Evolutionary conservation across 2,329 filamentous ascomycete genomes (phyloP).

Genomic region (Whalleya microplaca): DNA sequence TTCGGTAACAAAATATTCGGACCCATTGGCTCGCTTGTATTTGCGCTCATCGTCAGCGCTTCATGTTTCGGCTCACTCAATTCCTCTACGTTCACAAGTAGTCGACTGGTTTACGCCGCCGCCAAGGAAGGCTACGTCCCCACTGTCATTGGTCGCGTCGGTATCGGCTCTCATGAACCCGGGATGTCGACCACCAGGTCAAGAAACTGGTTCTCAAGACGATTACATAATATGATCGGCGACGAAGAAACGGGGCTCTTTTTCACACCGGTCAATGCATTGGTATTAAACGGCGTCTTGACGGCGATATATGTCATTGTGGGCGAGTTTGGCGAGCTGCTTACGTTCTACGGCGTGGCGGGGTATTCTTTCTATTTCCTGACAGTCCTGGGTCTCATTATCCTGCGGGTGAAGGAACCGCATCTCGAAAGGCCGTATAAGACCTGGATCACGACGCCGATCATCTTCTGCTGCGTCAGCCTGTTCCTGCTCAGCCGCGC

Average conservation of each 20-base stretch:
- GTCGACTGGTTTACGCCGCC: slow-evolving; percentile 88
- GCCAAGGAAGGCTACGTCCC: slow-evolving; percentile 96
- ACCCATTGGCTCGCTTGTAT: slow-evolving; percentile 75
- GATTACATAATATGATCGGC: slow-evolving; percentile 66
- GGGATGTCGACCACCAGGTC: slow-evolving; percentile 51
- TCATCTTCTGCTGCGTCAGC: slow-evolving; percentile 98
- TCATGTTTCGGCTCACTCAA: slow-evolving; percentile 96
- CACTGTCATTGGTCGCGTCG: slow-evolving; percentile 79
- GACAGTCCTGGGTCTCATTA: slow-evolving; percentile 89
- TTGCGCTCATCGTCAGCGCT: slow-evolving; percentile 86
- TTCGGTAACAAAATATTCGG: slow-evolving; percentile 93
- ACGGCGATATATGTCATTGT: slow-evolving; percentile 79
- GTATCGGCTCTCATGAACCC: slow-evolving; percentile 56
- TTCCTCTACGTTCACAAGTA: slow-evolving; percentile 90
- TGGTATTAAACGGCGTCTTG: slow-evolving; percentile 77
- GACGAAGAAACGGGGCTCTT: slow-evolving; percentile 82
- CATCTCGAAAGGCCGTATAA: slow-evolving; percentile 87
- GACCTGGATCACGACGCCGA: slow-evolving; percentile 95
- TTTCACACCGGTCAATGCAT: slow-evolving; percentile 91
- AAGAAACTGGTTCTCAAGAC: slow-evolving; percentile 61
- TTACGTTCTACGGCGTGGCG: slow-evolving; percentile 97
- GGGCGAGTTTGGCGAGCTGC: slow-evolving; percentile 87
- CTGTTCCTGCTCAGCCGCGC: slow-evolving; percentile 87
- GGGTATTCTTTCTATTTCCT: slow-evolving; percentile 98
- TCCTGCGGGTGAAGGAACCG: slow-evolving; percentile 86